phyloP scores from a whole-genome alignment of 1,284 basidiomycete genomes.

The Malassezia restricta region DNA sequence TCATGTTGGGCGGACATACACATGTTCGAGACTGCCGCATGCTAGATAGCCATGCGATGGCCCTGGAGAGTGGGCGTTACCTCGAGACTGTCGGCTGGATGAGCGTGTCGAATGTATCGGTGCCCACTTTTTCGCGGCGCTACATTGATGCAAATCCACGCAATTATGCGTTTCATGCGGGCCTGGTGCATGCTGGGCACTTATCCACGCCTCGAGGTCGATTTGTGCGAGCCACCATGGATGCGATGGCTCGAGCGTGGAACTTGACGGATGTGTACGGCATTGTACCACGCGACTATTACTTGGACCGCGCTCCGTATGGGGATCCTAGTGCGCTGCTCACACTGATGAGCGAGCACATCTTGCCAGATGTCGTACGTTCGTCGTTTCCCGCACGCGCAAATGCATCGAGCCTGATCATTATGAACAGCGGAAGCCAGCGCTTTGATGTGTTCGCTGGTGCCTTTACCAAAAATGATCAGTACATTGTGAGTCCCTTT shows the following conservation, averaged over 20 bases:
- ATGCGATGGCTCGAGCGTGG: slow-evolving; percentile 32
- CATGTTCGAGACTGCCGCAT: slow-evolving; percentile 40
- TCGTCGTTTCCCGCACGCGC: slow-evolving; percentile 24
- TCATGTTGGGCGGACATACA: slow-evolving; percentile 39
- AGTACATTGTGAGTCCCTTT: slow-evolving; percentile 41
- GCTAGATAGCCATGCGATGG: slow-evolving; percentile 32
- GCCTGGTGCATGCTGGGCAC: slow-evolving; percentile 17
- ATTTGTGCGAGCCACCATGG: slow-evolving; percentile 31
- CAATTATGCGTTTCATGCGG: slow-evolving; percentile 37
- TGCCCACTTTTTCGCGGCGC: slow-evolving; percentile 46
- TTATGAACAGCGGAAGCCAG: slow-evolving; percentile 41
- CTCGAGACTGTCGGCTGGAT: slow-evolving; percentile 29
- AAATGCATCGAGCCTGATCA: slow-evolving; percentile 25
- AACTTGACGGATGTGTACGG: slow-evolving; percentile 35
- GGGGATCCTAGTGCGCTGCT: slow-evolving; percentile 29
- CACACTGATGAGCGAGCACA: slow-evolving; percentile 25
- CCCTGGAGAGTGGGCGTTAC: slow-evolving; percentile 39
- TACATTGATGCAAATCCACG: slow-evolving; percentile 50
- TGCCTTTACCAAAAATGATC: slow-evolving; percentile 39
- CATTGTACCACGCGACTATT: slow-evolving; percentile 40
- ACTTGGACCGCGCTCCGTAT: slow-evolving; percentile 30
- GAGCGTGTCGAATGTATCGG: slow-evolving; percentile 22
- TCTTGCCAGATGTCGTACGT: slow-evolving; percentile 39
- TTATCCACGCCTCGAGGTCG: slow-evolving; percentile 35
- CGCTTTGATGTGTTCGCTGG: slow-evolving; percentile 40